Evolutionary conservation across 331 rosid genomes (phyloP).

Genomic region (Quercus tomentella): DNA sequence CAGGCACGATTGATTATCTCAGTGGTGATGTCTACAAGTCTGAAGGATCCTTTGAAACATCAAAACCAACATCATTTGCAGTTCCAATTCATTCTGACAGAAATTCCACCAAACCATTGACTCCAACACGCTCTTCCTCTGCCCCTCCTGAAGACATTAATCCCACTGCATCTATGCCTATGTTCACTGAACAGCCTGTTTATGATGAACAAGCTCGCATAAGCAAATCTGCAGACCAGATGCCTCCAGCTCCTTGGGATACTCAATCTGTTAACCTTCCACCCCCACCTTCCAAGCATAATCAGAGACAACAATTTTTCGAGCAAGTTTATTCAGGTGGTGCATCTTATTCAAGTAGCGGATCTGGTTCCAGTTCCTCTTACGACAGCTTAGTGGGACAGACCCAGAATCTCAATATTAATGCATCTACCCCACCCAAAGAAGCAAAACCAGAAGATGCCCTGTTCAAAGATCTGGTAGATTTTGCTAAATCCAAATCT

Average conservation of each 20-base stretch:
- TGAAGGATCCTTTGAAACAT: conserved; percentile 32
- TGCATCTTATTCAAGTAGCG: conserved; percentile 40
- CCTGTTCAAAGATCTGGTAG: conserved; percentile 68
- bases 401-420: conserved; percentile 61
- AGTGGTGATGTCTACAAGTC: conserved; percentile 86
- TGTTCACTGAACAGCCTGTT: conserved; percentile 43
- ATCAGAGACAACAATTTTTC: conserved; percentile 89
- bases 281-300: conserved; percentile 70
- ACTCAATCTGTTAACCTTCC: conserved; percentile 54
- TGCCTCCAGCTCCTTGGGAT: conserved; percentile 88
- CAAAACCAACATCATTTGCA: conserved; percentile 37
- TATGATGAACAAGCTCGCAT: conserved; percentile 59
- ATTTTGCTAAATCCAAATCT: conserved; percentile 71
- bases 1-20: conserved; percentile 72
- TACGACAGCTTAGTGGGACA: conserved; percentile 56
- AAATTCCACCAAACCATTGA: conserved; percentile 36
- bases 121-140: conserved; percentile 36
- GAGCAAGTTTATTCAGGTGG: conserved; percentile 39
- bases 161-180: conserved; percentile 36
- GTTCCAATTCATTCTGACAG: conserved; percentile 39
- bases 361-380: conserved; percentile 54
- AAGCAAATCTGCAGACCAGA: conserved; percentile 47
- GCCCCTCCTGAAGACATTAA: conserved; percentile 32
- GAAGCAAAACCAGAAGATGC: conserved; percentile 67
- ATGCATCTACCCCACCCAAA: conserved; percentile 45